Evolutionary conservation across 2,329 filamentous ascomycete genomes (phyloP), one percentile per base, ranked within the genome.

Genomic region (Septoria linicola): DNA sequence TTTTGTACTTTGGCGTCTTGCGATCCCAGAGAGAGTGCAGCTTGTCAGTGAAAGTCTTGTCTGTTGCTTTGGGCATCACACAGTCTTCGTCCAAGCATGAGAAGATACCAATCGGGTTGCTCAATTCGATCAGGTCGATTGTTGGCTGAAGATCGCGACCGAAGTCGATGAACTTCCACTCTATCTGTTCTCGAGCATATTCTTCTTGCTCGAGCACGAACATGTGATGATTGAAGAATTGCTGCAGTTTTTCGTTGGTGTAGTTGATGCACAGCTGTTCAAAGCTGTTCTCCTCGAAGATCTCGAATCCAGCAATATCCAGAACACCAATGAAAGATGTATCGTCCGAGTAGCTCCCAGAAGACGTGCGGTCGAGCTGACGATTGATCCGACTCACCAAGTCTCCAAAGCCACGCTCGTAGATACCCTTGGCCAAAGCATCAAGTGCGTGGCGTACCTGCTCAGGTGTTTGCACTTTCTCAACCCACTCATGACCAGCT

Each of bases 181-280:
- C 93, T 61, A 99, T 99, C 70, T 96, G 89, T 68, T 99, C 93
- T 41, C 92, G 80, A 7, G 93, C 91, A 69, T 99, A 99, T 69
- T 99, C 93, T 70, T 99, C 93, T 66, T 99, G 93, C 68, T 99
- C 93, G 6, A 99, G 78, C 8, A 99, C 93, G 66, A 99, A 99
- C 93, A 99, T 99, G 75, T 99, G 95, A 68, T 99, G 93, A 65
- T 99, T 99, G 80, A 99, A 99, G 71, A 99, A 99, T 62, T 99
- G 93, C 66, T 99, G 93, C 5, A 99, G 82, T 70, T 96, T 99
- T 71, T 99, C 93, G 72, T 99, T 99, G 55, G 95, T 97, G 72
- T 99, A 99, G 72, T 99, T 99, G 79, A 99, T 99, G 76, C 93
- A 99, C 4, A 99, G 80, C 70, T 99, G 93, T 70, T 99, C 93